These are phyloP conservation scores for Pythium insidiosum DNA, from an alignment of 352 stramenopile genomes.

Conservation along the genomic window DNA sequence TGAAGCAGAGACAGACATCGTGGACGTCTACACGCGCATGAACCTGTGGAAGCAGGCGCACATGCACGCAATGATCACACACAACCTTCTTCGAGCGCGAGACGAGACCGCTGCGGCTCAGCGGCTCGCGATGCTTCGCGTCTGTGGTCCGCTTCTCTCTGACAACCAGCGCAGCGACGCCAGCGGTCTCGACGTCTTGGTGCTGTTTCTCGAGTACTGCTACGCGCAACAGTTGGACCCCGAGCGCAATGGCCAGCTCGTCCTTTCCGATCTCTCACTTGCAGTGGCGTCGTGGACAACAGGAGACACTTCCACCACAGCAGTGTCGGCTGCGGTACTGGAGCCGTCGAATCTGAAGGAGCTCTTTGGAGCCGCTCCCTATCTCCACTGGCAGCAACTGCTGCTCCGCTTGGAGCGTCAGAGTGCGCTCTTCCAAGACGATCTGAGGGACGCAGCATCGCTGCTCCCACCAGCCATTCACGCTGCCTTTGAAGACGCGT, in stretches of 20 bases:
- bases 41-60: conserved; percentile 70
- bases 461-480: conserved; percentile 15
- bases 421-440: conserved; percentile 25
- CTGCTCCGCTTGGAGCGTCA: conserved; percentile 30
- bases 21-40: conserved; percentile 38
- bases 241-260: conserved; percentile 2
- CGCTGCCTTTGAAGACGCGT: conserved; percentile 18
- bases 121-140: conserved; percentile 5
- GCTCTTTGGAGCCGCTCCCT: conserved; percentile 19
- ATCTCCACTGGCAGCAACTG: conserved; percentile 58
- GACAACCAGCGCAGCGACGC: not conserved
- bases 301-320: not conserved
- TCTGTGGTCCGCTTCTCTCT: not conserved
- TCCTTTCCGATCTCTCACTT: not conserved
- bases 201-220: too few species aligned
- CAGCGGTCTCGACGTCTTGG: conserved; percentile 1
- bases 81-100: conserved; percentile 21
- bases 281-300: not conserved
- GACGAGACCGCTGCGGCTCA: conserved; percentile 3
- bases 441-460: conserved; percentile 21
- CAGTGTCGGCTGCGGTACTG: conserved; percentile 5
- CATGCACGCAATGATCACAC: conserved; percentile 25
- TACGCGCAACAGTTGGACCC: conserved; percentile 13
- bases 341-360: conserved; percentile 2
- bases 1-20: conserved; percentile 43